Conservation (phyloP, 768 basidiomycete genomes). For the Chalciporus chontae region DNA sequence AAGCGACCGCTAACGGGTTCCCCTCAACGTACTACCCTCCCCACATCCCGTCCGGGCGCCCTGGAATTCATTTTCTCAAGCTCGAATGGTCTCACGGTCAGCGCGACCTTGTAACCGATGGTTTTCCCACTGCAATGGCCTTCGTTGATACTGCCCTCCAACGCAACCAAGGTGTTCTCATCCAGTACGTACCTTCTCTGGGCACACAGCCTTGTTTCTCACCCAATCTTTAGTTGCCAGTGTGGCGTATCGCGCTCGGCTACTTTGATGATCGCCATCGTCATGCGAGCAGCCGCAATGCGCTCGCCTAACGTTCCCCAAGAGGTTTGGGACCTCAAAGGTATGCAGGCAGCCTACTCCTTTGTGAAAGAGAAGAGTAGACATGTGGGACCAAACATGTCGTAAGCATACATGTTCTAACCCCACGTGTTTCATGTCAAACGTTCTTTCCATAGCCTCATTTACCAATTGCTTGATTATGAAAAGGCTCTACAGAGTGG, state of each 20-base stretch:
- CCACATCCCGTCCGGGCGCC: constrained; percentile 64
- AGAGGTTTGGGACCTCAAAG: constrained; percentile 74
- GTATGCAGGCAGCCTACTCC: constrained; percentile 87
- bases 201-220: constrained; percentile 11
- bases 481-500: constrained; percentile 66
- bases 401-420: constrained; percentile 53
- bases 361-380: constrained; percentile 88
- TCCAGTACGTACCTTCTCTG: constrained; percentile 61
- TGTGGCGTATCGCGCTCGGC: constrained; percentile 92
- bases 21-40: constrained; percentile 63
- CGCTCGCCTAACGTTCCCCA: constrained; percentile 63
- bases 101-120: constrained; percentile 74
- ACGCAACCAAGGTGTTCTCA: constrained; percentile 75
- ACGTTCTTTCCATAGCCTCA: constrained; percentile 53
- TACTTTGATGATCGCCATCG: constrained; percentile 84
- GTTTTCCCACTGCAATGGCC: constrained; percentile 76
- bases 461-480: constrained; percentile 92
- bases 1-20: constrained; percentile 30
- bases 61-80: constrained; percentile 84
- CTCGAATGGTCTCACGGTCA: constrained; percentile 95
- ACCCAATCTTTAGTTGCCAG: constrained; percentile 64
- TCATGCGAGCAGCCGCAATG: constrained; percentile 87
- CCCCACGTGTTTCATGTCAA: constrained; percentile 21
- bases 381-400: constrained; percentile 92
- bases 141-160: constrained; percentile 76